A percentile compares a stretch with the other conserved stretches of the same genome.
phyloP scores from a whole-genome alignment of 2,329 filamentous ascomycete species.

The Epichloe baconii region DNA sequence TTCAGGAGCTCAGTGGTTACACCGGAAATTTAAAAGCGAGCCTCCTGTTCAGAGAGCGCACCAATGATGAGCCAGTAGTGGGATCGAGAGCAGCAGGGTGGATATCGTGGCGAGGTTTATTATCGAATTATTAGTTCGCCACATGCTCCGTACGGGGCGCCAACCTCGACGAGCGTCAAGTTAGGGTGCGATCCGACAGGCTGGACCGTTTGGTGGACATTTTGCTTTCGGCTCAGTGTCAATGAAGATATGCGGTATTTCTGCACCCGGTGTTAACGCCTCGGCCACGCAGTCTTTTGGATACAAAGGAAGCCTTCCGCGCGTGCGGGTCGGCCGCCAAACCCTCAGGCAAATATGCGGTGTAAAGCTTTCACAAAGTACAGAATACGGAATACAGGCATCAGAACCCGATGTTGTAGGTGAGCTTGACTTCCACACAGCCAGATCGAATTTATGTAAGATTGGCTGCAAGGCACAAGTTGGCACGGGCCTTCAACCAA shows the following conservation, averaged over 20 bases:
- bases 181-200: conserved; percentile 7
- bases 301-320: not conserved
- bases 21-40: conserved; percentile 1
- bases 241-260: not conserved
- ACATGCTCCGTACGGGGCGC: not conserved
- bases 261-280: not conserved
- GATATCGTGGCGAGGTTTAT: not conserved
- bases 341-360: not conserved
- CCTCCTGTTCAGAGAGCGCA: not conserved
- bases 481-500: not conserved
- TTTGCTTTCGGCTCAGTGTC: no score
- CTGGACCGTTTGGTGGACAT: not conserved
- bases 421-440: not conserved
- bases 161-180: not conserved
- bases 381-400: not conserved
- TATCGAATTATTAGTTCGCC: not conserved
- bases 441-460: not conserved
- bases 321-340: not conserved
- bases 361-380: not conserved
- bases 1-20: not conserved
- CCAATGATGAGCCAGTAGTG: not conserved
- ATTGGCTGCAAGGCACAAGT: not conserved
- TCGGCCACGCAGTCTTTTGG: not conserved
- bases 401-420: not conserved
- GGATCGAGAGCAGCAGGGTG: not conserved